These are phyloP conservation scores for Citeromyces hawaiiensis DNA, from an alignment of 1,139 yeast genomes.

Conservation along the genomic window DNA sequence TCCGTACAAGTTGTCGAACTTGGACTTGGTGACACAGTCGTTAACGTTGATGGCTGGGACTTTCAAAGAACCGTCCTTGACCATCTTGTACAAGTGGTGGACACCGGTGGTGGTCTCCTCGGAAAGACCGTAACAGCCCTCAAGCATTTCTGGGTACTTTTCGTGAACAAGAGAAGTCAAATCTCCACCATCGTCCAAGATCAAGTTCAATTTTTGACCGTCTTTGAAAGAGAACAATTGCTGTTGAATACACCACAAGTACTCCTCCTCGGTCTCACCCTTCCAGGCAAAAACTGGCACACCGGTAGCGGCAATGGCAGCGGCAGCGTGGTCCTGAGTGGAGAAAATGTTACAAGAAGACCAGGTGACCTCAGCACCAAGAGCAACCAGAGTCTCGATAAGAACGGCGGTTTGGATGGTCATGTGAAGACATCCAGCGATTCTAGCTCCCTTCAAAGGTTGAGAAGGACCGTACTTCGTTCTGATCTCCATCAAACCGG, in stretches of 20 bases:
- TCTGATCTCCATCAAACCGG: slow-evolving; percentile 98
- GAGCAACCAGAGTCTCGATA: slow-evolving; percentile 92
- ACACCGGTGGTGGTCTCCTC: slow-evolving; percentile 99
- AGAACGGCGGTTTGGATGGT: slow-evolving; percentile 99
- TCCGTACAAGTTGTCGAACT: slow-evolving; percentile 98
- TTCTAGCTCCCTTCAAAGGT: slow-evolving; percentile 97
- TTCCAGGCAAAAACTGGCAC: slow-evolving; percentile 99
- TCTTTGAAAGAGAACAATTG: slow-evolving; percentile 98
- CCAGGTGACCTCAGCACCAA: slow-evolving; percentile 99
- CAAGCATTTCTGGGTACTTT: slow-evolving; percentile 96
- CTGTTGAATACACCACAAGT: slow-evolving; percentile 99
- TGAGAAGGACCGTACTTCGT: slow-evolving; percentile 82
- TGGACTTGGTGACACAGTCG: slow-evolving; percentile 98
- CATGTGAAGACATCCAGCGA: slow-evolving; percentile 99
- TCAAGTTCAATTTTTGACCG: slow-evolving; percentile 89
- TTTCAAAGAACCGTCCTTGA: slow-evolving; percentile 81
- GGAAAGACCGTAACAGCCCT: slow-evolving; percentile 89
- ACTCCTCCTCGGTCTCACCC: slow-evolving; percentile 99
- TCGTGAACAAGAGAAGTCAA: slow-evolving; percentile 95
- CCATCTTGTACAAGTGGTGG: slow-evolving; percentile 96
- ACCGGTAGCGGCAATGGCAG: slow-evolving; percentile 99
- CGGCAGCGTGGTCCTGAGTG: slow-evolving; percentile 99
- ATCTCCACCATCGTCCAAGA: slow-evolving; percentile 99
- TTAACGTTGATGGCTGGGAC: slow-evolving; percentile 99
- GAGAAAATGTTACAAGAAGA: slow-evolving; percentile 99